Base-by-base conservation (phyloP, 2,329 filamentous ascomycete genomes). In the Penicillium sp. region DNA sequence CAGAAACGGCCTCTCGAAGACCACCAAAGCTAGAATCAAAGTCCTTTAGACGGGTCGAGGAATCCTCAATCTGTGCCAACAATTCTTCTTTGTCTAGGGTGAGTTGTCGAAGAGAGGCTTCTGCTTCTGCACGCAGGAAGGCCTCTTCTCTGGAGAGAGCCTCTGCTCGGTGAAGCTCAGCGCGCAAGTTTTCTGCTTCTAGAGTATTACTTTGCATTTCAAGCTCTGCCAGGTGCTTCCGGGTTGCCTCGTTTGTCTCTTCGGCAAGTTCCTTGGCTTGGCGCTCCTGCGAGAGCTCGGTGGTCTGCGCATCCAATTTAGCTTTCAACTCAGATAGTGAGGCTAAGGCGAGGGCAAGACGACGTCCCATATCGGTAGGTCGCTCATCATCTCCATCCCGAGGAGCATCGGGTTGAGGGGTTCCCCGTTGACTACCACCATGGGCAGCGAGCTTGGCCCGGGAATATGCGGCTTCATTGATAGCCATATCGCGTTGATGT, bases 391-490 rank as follows among this genome's bases (percentile, higher is more conserved):
- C 84, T 33, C 81, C 75, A 43, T 84, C 81, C 3, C 71, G 79
- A 46, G 69, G 65, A 45, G 66, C 65, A 53, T 78, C 76, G 3
- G 72, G 73, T 50, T 75, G 74, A 6, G 77, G 76, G 6, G 76
- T 78, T n/a, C 76, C 74, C 37, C 75, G 75, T 45, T 82, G 77
- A 59, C 84, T 88, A n/a, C 76, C 77, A 48, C 82, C 83, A 55
- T 89, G 85, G 7, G 89, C 90, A 28, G 90, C 90, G 45, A 96
- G 75, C 65, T 88, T 96, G 3, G 94, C 89, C 65, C 94, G 95
- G 31, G 90, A 88, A 69, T 97, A 97, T 0, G 93, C 86, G 1
- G 93, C 93, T 71, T 98, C 94, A 60, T 85, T 87, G 47, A 98
- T 84, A n/a, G 93, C 93, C 35, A 85, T 83, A 69, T 98, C 93